phyloP scores from a whole-genome alignment of 2,329 filamentous ascomycete species.

The Cryphonectria carpinicola region DNA sequence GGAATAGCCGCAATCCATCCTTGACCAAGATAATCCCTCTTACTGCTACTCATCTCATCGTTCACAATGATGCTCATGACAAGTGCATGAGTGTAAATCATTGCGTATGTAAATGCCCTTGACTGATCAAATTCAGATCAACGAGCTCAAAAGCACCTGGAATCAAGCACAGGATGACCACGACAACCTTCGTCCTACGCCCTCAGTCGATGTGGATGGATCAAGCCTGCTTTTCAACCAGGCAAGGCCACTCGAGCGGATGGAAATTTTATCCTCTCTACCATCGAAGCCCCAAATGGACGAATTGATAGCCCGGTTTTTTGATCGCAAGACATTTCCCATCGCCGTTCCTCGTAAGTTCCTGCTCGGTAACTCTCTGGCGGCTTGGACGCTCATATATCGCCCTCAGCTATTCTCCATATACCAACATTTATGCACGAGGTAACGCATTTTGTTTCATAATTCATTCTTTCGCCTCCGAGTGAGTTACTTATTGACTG shows the following conservation, averaged over 20 bases:
- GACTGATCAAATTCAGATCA: constrained; percentile 31
- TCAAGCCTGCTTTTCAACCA: constrained; percentile 35
- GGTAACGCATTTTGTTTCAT: too few relatives aligned
- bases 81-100: too few relatives aligned
- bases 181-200: constrained; percentile 36
- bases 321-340: not conserved
- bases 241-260: constrained; percentile 32
- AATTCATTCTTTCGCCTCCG: too few relatives aligned
- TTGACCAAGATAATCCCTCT: too few relatives aligned
- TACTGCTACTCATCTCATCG: too few relatives aligned
- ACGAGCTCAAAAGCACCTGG: constrained; percentile 33
- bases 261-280: constrained; percentile 35
- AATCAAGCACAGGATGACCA: constrained; percentile 29
- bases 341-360: not conserved
- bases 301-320: not conserved
- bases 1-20: too few relatives aligned
- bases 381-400: not conserved
- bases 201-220: constrained; percentile 33
- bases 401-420: constrained; percentile 39
- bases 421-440: constrained; percentile 54
- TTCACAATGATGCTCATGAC: too few relatives aligned
- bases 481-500: too few relatives aligned
- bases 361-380: too few relatives aligned
- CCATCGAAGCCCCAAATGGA: constrained; percentile 34
- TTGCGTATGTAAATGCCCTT: constrained; percentile 1